phyloP scores from a whole-genome alignment of 768 basidiomycete genomes.

The Megacollybia marginata region DNA sequence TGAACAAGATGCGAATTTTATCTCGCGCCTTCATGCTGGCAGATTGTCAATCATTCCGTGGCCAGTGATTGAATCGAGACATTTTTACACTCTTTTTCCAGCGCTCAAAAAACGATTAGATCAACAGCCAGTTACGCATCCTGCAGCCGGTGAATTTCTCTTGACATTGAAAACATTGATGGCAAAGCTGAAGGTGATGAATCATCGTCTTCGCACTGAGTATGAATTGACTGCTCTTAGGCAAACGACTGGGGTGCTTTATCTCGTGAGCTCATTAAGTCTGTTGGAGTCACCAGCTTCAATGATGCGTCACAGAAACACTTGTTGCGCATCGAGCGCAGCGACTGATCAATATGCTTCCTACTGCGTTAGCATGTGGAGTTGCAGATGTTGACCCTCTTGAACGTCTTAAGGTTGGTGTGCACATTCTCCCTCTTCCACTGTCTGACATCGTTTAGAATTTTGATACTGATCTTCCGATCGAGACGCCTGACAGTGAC shows the following conservation, averaged over 20 bases:
- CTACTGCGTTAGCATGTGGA: conserved; percentile 41
- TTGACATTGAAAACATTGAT: conserved; percentile 54
- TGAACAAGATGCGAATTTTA: conserved; percentile 57
- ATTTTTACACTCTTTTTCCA: conserved; percentile 52
- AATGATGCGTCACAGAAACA: conserved; percentile 26
- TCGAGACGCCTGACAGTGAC: conserved; percentile 30
- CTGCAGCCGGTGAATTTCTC: conserved; percentile 45
- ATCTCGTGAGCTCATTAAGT: conserved; percentile 37
- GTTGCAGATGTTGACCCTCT: conserved; percentile 34
- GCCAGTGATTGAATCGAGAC: conserved; percentile 58
- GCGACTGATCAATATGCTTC: conserved; percentile 31
- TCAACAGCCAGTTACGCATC: conserved; percentile 40
- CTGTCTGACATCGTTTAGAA: conserved; percentile 28
- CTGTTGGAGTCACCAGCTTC: not conserved
- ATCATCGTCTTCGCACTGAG: not conserved
- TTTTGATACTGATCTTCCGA: conserved; percentile 38
- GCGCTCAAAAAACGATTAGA: conserved; percentile 40
- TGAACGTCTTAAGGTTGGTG: conserved; percentile 43
- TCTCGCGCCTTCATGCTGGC: conserved; percentile 50
- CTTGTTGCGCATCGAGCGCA: conserved; percentile 42
- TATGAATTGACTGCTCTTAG: conserved; percentile 18
- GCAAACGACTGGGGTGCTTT: conserved; percentile 60
- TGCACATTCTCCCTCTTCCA: not conserved
- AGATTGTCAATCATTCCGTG: conserved; percentile 53
- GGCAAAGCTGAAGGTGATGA: conserved; percentile 55